A percentile compares a stretch with the other conserved stretches of the same genome.
Conservation (phyloP, 441 rosid species). For the Pelargonium australe region DNA sequence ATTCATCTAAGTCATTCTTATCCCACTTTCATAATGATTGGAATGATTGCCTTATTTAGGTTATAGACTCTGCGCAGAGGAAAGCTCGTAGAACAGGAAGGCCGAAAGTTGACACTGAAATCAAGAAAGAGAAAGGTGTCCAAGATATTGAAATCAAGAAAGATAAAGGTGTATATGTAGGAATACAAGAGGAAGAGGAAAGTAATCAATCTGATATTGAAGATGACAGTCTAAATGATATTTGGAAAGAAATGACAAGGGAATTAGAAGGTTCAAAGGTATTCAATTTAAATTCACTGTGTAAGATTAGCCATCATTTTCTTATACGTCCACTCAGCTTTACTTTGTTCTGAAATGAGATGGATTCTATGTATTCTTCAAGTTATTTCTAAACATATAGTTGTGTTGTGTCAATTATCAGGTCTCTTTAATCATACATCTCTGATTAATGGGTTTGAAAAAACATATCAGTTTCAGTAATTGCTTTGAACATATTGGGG, state of each 20-base stretch:
- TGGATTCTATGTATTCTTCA: neutral
- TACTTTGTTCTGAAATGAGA: neutral
- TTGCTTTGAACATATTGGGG: too few relatives aligned
- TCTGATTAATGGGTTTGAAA: neutral
- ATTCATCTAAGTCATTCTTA: conserved; percentile 11
- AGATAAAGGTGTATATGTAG: conserved; percentile 61
- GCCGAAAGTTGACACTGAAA: neutral
- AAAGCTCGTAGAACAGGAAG: conserved; percentile 14
- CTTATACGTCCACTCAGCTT: neutral
- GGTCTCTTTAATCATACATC: neutral
- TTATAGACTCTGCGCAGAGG: conserved; percentile 18
- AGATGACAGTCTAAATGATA: conserved; percentile 76
- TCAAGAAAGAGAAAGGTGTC: neutral
- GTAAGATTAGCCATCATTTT: neutral
- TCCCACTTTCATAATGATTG: conserved; percentile 15
- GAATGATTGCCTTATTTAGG: conserved; percentile 23
- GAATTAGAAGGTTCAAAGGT: conserved; percentile 71
- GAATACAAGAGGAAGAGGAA: conserved; percentile 40
- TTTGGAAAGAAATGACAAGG: conserved; percentile 79
- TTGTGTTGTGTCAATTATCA: neutral
- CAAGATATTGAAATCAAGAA: conserved; percentile 27
- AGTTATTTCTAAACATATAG: neutral
- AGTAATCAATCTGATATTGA: conserved; percentile 29
- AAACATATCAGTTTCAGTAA: neutral
- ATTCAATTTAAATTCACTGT: conserved; percentile 13